Evolutionary conservation across 768 basidiomycete species (phyloP).

Genomic region (Pisolithus microcarpus): DNA sequence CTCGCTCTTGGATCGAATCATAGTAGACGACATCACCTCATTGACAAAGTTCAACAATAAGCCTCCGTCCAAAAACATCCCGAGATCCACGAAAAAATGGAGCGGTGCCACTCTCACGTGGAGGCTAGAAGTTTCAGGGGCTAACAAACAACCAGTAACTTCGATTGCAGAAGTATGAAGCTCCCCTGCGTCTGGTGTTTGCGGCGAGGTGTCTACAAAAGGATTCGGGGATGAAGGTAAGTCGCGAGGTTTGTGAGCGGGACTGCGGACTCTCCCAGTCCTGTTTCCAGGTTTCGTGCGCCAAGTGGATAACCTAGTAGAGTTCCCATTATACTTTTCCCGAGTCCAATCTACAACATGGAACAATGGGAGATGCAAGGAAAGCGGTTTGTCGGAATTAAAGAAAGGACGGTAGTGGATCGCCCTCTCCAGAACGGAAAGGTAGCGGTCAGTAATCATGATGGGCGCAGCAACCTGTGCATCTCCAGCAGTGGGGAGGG

Average conservation of each 20-base stretch:
- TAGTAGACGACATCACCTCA: conserved; percentile 26
- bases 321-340: conserved; percentile 29
- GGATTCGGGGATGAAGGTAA: conserved; percentile 11
- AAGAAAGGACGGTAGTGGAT: conserved; percentile 37
- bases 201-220: conserved; percentile 12
- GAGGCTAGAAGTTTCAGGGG: conserved; percentile 5
- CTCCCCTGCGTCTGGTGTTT: conserved; percentile 11
- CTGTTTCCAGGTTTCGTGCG: conserved; percentile 35
- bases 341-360: conserved; percentile 59
- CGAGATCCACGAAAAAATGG: conserved; percentile 73
- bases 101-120: conserved; percentile 48
- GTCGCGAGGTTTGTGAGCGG: conserved; percentile 9
- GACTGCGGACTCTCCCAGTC: conserved; percentile 14
- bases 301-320: conserved; percentile 60
- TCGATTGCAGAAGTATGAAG: conserved; percentile 14
- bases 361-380: conserved; percentile 44
- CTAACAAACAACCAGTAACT: conserved; percentile 5
- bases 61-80: conserved; percentile 30
- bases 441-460: conserved; percentile 65
- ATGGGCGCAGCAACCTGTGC: conserved; percentile 50
- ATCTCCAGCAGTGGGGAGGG: conserved; percentile 13
- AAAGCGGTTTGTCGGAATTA: conserved; percentile 12
- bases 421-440: conserved; percentile 49
- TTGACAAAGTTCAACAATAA: conserved; percentile 44
- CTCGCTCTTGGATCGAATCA: conserved; percentile 8